Evolutionary conservation across 441 rosid genomes (phyloP).

Genomic region (Erodium texanum): DNA sequence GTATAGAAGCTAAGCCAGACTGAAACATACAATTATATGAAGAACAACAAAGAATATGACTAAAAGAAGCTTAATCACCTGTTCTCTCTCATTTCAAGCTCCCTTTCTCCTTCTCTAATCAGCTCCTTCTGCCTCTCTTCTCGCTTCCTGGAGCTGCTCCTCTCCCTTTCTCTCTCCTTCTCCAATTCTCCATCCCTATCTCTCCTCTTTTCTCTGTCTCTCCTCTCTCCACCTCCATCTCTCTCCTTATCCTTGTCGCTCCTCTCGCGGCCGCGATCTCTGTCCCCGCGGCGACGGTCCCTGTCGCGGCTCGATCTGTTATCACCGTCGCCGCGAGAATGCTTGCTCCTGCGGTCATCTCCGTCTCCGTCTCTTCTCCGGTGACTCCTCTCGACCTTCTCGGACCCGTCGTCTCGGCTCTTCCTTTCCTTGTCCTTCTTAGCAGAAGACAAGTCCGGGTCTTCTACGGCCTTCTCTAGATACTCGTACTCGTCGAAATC

Average conservation of each 20-base stretch:
- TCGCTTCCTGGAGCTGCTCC: slow-evolving; percentile 46
- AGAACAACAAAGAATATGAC: too few relatives aligned
- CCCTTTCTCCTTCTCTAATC: slow-evolving; percentile 18
- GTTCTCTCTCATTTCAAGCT: slow-evolving; percentile 46
- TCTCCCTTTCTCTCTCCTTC: slow-evolving; percentile 34
- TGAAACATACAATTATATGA: not conserved
- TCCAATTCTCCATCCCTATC: slow-evolving; percentile 22
- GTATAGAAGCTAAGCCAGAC: not conserved
- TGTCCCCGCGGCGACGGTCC: slow-evolving; percentile 12
- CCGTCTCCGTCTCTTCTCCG: slow-evolving; percentile 53
- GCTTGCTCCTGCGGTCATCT: slow-evolving; percentile 41
- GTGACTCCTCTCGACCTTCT: slow-evolving; percentile 61
- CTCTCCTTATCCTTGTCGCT: slow-evolving; percentile 20
- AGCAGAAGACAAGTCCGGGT: slow-evolving; percentile 28
- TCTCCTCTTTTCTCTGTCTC: slow-evolving; percentile 31
- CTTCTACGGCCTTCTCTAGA: slow-evolving; percentile 80
- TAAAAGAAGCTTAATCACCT: slow-evolving; percentile 29
- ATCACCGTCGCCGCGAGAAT: slow-evolving; percentile 34
- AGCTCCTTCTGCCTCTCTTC: slow-evolving; percentile 25
- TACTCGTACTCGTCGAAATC: slow-evolving; percentile 93
- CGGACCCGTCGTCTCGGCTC: slow-evolving; percentile 38
- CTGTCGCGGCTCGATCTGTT: slow-evolving; percentile 47
- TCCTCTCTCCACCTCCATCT: slow-evolving; percentile 10
- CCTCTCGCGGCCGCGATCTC: slow-evolving; percentile 14
- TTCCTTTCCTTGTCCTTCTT: slow-evolving; percentile 25